These are phyloP conservation scores for Oryza meyeriana DNA, from an alignment of 176 grass and related monocot genomes.

Conservation along the genomic window DNA sequence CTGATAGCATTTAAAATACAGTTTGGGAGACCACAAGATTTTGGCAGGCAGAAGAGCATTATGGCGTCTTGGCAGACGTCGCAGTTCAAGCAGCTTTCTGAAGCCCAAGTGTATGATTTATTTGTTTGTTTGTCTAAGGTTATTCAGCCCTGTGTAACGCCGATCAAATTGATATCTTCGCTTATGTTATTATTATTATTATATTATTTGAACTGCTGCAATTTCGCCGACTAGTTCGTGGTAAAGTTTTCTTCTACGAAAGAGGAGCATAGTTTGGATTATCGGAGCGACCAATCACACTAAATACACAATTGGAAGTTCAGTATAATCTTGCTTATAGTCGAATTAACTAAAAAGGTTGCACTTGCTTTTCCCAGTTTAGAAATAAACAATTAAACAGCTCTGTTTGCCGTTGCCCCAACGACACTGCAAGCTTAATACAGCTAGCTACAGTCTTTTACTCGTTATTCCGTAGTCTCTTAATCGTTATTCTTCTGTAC, in stretches of 20 bases:
- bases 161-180: background rate
- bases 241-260: background rate
- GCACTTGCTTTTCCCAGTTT: background rate
- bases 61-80: background rate
- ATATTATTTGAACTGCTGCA: slow-evolving; percentile 23
- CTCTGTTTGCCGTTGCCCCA: background rate
- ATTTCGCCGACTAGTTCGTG: background rate
- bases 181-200: background rate
- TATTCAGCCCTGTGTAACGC: background rate
- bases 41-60: background rate
- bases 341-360: background rate
- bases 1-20: background rate
- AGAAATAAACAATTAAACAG: background rate
- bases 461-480: no score
- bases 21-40: background rate
- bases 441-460: background rate
- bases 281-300: background rate
- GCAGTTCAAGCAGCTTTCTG: background rate
- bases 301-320: no score
- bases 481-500: background rate
- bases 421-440: background rate
- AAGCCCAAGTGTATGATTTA: background rate
- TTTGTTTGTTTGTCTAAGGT: slow-evolving; percentile 13
- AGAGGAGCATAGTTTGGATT: background rate
- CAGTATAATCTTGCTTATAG: background rate